Conservation (phyloP, 306 rosid genomes). For the Medicago arabica region DNA sequence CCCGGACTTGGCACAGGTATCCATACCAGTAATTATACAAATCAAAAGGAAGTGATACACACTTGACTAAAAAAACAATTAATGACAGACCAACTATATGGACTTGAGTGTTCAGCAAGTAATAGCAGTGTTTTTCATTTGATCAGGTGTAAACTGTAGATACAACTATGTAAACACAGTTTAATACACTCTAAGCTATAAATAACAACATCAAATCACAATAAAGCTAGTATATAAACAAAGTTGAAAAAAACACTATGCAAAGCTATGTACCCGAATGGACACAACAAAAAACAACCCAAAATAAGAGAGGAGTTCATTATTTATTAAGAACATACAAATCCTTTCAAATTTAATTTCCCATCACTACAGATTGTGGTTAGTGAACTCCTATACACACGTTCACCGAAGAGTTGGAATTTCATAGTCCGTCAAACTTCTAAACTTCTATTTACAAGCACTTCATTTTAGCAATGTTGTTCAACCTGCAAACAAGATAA, state of each 20-base stretch:
- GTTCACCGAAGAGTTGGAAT: conserved; percentile 37
- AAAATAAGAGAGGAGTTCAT: not conserved
- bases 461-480: conserved; percentile 37
- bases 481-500: conserved; percentile 52
- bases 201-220: conserved; percentile 26
- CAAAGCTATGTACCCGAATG: not conserved
- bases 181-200: conserved; percentile 2
- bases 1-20: no score
- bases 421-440: conserved; percentile 39
- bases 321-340: conserved; percentile 30
- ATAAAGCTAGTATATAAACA: not conserved
- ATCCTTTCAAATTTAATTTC: conserved; percentile 46
- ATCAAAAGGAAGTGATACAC: no score
- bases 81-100: not conserved
- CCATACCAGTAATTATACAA: no score
- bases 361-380: conserved; percentile 42
- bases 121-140: conserved; percentile 7
- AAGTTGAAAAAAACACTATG: conserved; percentile 16
- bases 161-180: conserved; percentile 6
- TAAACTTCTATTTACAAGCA: conserved; percentile 58
- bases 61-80: no score
- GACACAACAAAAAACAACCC: not conserved
- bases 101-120: not conserved
- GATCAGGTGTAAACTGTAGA: not conserved
- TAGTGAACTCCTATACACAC: conserved; percentile 45